Conservation (phyloP, 345 rosid genomes). For the Acer saccharum region DNA sequence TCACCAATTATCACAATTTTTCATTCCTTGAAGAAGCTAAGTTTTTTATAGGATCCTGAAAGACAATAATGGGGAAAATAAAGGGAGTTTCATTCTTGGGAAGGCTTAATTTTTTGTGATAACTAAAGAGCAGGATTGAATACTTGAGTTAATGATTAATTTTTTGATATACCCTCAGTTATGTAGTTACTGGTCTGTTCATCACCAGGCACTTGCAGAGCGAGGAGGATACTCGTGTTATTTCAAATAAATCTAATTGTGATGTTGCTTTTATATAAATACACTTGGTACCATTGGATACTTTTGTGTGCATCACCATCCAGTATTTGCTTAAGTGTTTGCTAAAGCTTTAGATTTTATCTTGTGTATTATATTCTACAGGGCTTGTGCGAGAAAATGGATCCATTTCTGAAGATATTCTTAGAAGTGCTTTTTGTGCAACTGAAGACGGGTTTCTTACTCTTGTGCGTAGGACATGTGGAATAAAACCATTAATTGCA, state of each 20-base stretch:
- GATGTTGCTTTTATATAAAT: not conserved
- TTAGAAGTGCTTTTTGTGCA: conserved; percentile 66
- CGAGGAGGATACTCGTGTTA: not conserved
- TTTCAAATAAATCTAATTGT: not conserved
- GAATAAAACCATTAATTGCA: conserved; percentile 76
- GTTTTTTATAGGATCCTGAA: not conserved
- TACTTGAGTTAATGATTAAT: not conserved
- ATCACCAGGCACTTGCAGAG: not conserved
- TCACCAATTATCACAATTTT: not conserved
- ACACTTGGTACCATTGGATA: not conserved
- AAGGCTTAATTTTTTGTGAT: not conserved
- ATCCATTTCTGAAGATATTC: conserved; percentile 66
- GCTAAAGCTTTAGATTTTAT: not conserved
- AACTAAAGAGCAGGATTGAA: not conserved
- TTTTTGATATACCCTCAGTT: not conserved
- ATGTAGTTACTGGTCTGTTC: not conserved
- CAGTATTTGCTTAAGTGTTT: not conserved
- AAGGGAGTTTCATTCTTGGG: not conserved
- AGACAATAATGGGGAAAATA: not conserved
- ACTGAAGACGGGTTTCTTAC: conserved; percentile 94
- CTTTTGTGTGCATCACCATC: conserved; percentile 1
- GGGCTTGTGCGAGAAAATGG: conserved; percentile 65
- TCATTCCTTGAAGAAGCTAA: not conserved
- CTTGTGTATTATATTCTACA: conserved; percentile 29
- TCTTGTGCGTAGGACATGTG: conserved; percentile 69